phyloP scores from a whole-genome alignment of 2,329 filamentous ascomycete genomes.

The Podosphaera aphanis region DNA sequence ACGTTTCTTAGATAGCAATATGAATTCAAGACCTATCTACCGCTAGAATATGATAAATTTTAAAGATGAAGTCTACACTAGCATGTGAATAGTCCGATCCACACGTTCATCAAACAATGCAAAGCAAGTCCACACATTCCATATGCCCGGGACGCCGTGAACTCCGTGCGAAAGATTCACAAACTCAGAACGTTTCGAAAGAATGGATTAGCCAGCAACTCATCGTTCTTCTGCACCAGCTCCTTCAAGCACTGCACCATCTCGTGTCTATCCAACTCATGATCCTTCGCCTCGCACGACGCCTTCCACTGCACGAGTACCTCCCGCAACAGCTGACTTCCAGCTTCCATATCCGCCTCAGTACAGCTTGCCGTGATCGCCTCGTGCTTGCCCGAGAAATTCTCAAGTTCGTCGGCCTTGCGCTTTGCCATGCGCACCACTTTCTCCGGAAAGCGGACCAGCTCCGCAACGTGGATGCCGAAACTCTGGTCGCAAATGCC shows the following conservation, averaged over 20 bases:
- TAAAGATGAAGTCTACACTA: too few relatives aligned
- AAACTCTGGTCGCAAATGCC: conserved; percentile 95
- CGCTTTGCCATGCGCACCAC: conserved; percentile 98
- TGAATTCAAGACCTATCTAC: too few relatives aligned
- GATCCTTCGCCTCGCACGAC: conserved; percentile 29
- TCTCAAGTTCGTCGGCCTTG: conserved; percentile 93
- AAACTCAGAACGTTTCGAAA: conserved; percentile 32
- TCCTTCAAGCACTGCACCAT: conserved; percentile 61
- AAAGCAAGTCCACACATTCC: too few relatives aligned
- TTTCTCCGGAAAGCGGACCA: conserved; percentile 89
- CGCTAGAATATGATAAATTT: too few relatives aligned
- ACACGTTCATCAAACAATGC: too few relatives aligned
- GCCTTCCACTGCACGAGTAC: conserved; percentile 70
- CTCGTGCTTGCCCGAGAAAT: conserved; percentile 67
- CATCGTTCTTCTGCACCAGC: conserved; percentile 50
- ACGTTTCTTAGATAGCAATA: too few relatives aligned
- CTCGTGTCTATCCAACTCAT: conserved; percentile 43
- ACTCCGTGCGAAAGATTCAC: conserved; percentile 4
- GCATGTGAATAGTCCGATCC: too few relatives aligned
- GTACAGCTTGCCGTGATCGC: conserved; percentile 36
- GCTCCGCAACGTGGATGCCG: conserved; percentile 91
- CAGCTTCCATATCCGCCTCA: conserved; percentile 73
- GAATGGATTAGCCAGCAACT: conserved; percentile 40
- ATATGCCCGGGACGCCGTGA: conserved; percentile 1
- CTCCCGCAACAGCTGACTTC: conserved; percentile 63